Conservation (phyloP, 1,139 yeast species). For the Pichia sp. region DNA sequence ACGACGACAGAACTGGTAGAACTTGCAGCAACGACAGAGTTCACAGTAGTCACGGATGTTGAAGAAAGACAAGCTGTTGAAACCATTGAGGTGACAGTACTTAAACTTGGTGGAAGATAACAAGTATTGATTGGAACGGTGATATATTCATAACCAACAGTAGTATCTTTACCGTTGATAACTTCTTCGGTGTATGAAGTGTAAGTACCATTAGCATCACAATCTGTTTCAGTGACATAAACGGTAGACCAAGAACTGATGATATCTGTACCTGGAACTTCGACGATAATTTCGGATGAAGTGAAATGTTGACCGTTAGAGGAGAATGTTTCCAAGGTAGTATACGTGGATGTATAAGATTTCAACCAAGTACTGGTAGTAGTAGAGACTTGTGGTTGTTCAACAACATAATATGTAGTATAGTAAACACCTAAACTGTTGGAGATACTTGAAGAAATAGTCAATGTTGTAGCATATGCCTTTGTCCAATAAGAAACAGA, state of each 20-base stretch:
- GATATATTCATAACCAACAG: conserved; percentile 7
- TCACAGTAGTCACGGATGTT: neutral
- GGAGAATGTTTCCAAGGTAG: conserved; percentile 1
- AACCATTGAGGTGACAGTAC: neutral
- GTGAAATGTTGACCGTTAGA: conserved; percentile 8
- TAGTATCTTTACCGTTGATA: conserved; percentile 1
- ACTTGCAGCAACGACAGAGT: neutral
- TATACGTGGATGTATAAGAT: conserved; percentile 2
- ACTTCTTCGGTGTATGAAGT: conserved; percentile 2
- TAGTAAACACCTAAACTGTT: conserved; percentile 9
- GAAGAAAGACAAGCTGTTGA: neutral
- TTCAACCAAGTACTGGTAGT: conserved; percentile 9
- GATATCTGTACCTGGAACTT: conserved; percentile 9
- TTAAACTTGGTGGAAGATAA: conserved; percentile 1
- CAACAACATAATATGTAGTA: conserved; percentile 9
- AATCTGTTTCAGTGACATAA: neutral
- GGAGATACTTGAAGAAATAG: neutral
- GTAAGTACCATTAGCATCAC: conserved; percentile 4
- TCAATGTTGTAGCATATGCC: conserved; percentile 8
- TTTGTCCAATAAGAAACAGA: conserved; percentile 13
- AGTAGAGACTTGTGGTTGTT: conserved; percentile 2
- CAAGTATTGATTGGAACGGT: conserved; percentile 3
- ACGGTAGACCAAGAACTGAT: conserved; percentile 11
- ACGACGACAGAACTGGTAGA: too few relatives aligned
- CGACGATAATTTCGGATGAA: conserved; percentile 12